phyloP scores from a whole-genome alignment of 192 early-diverging fungal genomes.

The Dispira parvispora region DNA sequence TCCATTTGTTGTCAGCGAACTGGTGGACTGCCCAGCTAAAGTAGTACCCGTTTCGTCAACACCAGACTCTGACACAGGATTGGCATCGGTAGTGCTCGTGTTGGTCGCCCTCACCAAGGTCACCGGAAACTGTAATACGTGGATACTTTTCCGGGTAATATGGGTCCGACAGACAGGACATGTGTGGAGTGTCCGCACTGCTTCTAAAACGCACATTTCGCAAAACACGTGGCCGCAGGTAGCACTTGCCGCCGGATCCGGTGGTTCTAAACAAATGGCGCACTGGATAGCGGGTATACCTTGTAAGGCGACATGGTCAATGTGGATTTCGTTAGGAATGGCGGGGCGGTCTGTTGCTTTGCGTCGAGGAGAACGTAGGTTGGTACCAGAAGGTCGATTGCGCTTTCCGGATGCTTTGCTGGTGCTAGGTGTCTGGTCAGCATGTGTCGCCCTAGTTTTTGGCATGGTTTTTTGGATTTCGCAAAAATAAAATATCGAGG shows the following conservation, averaged over 20 bases:
- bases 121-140: constrained; percentile 1
- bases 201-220: constrained; percentile 4
- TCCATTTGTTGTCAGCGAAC: not conserved
- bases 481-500: too few species aligned
- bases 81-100: not conserved
- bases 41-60: not conserved
- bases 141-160: not conserved
- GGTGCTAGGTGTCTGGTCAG: too few species aligned
- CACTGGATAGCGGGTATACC: not conserved
- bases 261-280: constrained; percentile 3
- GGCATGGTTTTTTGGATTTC: too few species aligned
- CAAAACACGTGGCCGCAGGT: constrained; percentile 9
- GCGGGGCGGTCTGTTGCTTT: too few species aligned
- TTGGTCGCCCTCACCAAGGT: not conserved
- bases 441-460: too few species aligned
- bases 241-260: not conserved
- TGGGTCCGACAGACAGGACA: constrained; percentile 2
- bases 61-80: not conserved
- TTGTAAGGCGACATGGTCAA: not conserved
- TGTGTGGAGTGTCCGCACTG: not conserved
- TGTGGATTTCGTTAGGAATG: too few species aligned
- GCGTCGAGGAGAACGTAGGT: too few species aligned
- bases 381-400: too few species aligned
- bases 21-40: not conserved
- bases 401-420: too few species aligned